Percentiles rank a stretch among this genome's conserved stretches.
phyloP scores from a whole-genome alignment of 352 stramenopile species.

The Phytophthora tubulina region DNA sequence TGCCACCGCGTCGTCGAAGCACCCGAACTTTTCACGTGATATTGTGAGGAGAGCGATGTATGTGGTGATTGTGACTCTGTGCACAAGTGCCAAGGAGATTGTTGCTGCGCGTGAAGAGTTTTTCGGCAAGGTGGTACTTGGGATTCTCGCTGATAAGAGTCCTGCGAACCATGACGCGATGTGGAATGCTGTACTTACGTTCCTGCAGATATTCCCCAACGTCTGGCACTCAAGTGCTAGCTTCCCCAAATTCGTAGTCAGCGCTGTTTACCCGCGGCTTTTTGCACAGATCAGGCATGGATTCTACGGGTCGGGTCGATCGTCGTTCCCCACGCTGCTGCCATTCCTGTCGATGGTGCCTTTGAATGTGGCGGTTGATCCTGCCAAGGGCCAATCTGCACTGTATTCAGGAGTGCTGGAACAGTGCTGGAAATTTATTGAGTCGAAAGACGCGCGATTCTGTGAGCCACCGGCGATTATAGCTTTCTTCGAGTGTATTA shows the following conservation, averaged over 20 bases:
- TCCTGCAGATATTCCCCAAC: conserved; percentile 60
- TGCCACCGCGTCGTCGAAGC: conserved; percentile 72
- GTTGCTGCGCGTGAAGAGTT: conserved; percentile 56
- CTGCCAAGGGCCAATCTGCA: conserved; percentile 46
- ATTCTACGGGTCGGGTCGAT: conserved; percentile 76
- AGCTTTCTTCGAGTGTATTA: conserved; percentile 80
- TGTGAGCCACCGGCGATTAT: conserved; percentile 64
- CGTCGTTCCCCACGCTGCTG: conserved; percentile 75
- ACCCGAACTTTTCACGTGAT: conserved; percentile 78
- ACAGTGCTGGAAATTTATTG: conserved; percentile 77
- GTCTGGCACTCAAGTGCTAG: conserved; percentile 54
- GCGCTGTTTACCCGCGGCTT: conserved; percentile 68
- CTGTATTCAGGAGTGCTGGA: conserved; percentile 76
- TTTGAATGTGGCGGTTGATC: conserved; percentile 60
- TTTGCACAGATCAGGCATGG: conserved; percentile 82
- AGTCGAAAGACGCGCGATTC: conserved; percentile 62
- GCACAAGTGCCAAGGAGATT: conserved; percentile 51
- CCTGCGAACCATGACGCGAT: conserved; percentile 73
- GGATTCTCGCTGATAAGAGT: conserved; percentile 75
- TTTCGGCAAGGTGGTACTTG: conserved; percentile 80
- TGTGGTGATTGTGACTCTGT: conserved; percentile 64
- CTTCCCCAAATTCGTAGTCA: conserved; percentile 73
- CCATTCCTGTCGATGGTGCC: conserved; percentile 83
- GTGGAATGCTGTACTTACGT: conserved; percentile 82
- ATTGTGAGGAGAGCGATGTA: conserved; percentile 75